Base-by-base conservation (phyloP, 139 green algal species). In the Eudorina sp. region DNA sequence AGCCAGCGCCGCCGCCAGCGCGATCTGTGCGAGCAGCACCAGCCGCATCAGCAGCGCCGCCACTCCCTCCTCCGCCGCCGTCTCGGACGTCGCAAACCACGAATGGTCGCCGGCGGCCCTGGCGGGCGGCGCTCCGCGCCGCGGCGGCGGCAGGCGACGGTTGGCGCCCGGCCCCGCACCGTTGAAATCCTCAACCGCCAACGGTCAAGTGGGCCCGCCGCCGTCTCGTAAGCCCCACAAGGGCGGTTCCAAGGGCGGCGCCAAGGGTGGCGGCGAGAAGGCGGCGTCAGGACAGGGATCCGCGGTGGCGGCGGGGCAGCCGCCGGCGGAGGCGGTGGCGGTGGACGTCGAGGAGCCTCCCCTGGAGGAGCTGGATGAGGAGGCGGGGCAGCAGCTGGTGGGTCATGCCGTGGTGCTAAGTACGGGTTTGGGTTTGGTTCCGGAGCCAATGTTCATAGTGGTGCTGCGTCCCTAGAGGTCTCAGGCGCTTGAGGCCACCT, bases 381-480 rank as follows among this genome's bases (percentile, higher is more conserved):
- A 87, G 81, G 81, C 81, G 81, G 81, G 81, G 60, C 81, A 87
- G 81, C 62, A 87, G 81, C 81, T 87, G 81, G 81, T 86, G 62
- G 16, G 80, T 48, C 9, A n/a, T n/a, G n/a, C n/a, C n/a, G n/a
- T n/a, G n/a, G n/a, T n/a, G n/a, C n/a, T n/a, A n/a, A n/a, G n/a
- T n/a, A n/a, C n/a, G n/a, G n/a, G n/a, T n/a, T n/a, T n/a, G n/a
- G 53, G 18, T 64, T 64, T 64, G 53, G n/a, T n/a, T n/a, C n/a
- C n/a, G n/a, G n/a, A n/a, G n/a, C n/a, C n/a, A n/a, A n/a, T n/a
- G n/a, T n/a, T n/a, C n/a, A n/a, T n/a, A n/a, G n/a, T n/a, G n/a
- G n/a, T n/a, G n/a, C n/a, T n/a, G n/a, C n/a, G n/a, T n/a, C n/a
- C n/a, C n/a, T n/a, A n/a, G n/a, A n/a, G n/a, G n/a, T n/a, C n/a